These are phyloP conservation scores for Raphanus raphanistrum DNA, from an alignment of 345 rosid species.

Conservation along the genomic window DNA sequence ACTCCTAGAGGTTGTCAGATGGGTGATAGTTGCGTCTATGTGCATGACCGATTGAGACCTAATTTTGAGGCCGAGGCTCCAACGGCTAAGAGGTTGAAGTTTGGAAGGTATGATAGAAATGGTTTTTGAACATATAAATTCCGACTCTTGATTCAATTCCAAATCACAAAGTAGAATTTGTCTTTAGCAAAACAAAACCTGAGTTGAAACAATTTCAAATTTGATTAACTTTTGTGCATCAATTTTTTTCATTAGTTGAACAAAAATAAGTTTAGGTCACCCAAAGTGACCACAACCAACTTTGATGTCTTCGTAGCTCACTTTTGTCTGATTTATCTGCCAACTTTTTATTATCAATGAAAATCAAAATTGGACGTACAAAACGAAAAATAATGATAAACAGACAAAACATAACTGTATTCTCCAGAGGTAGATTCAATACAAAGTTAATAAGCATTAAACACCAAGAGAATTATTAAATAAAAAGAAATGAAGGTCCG, in stretches of 20 bases:
- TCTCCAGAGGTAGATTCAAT: neutral
- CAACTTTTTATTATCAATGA: neutral
- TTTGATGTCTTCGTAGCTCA: neutral
- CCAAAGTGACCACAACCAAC: neutral
- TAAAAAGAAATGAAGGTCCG: neutral
- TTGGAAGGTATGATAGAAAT: constrained; percentile 25
- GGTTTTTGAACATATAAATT: constrained; percentile 21
- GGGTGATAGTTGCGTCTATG: constrained; percentile 48
- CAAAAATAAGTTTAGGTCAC: constrained; percentile 1
- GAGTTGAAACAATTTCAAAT: constrained; percentile 3
- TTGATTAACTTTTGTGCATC: constrained; percentile 6
- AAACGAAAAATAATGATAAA: neutral
- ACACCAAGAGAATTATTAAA: neutral
- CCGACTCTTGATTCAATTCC: neutral
- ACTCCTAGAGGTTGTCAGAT: constrained; percentile 52
- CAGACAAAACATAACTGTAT: neutral
- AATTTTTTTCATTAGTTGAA: neutral
- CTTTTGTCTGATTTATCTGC: neutral
- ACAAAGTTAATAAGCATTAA: constrained; percentile 6
- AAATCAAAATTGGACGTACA: neutral
- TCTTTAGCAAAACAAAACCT: neutral
- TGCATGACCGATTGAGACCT: constrained; percentile 44
- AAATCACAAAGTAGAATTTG: neutral
- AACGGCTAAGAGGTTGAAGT: constrained; percentile 51
- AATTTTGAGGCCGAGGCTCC: constrained; percentile 33